phyloP scores from a whole-genome alignment of 2,329 filamentous ascomycete genomes.

The Aspergillus luchuensis region DNA sequence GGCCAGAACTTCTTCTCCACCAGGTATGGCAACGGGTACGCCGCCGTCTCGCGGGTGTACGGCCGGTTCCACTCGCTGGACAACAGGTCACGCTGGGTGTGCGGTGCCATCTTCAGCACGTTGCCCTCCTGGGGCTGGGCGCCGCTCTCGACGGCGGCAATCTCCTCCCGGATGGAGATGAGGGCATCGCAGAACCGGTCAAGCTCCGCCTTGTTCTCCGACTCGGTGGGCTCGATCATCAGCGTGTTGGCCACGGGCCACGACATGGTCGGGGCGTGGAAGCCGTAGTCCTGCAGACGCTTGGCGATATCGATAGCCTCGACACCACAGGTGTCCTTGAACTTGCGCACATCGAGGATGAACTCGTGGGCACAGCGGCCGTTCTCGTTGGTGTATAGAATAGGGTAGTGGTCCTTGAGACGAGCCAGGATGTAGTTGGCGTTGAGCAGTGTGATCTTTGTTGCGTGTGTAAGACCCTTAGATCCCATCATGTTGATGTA shows the following conservation, averaged over 20 bases:
- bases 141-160: slow-evolving; percentile 79
- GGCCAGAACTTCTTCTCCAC: slow-evolving; percentile 99
- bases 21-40: slow-evolving; percentile 80
- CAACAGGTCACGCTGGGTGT: slow-evolving; percentile 80
- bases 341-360: slow-evolving; percentile 84
- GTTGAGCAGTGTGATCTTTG: slow-evolving; percentile 89
- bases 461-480: slow-evolving; percentile 81
- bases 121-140: slow-evolving; percentile 73
- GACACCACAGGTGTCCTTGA: slow-evolving; percentile 78
- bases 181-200: slow-evolving; percentile 91
- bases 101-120: slow-evolving; percentile 85
- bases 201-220: slow-evolving; percentile 86
- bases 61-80: slow-evolving; percentile 75
- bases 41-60: slow-evolving; percentile 79
- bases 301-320: slow-evolving; percentile 96
- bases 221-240: slow-evolving; percentile 98
- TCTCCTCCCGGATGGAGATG: slow-evolving; percentile 83
- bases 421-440: slow-evolving; percentile 94
- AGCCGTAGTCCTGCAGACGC: slow-evolving; percentile 94
- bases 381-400: slow-evolving; percentile 89
- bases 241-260: slow-evolving; percentile 94
- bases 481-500: slow-evolving; percentile 94
- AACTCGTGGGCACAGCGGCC: slow-evolving; percentile 95
- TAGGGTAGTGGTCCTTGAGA: slow-evolving; percentile 80
- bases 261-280: slow-evolving; percentile 96